phyloP scores from a whole-genome alignment of 225 moss, liverwort and hornwort genomes.

The Anthoceros angustus region DNA sequence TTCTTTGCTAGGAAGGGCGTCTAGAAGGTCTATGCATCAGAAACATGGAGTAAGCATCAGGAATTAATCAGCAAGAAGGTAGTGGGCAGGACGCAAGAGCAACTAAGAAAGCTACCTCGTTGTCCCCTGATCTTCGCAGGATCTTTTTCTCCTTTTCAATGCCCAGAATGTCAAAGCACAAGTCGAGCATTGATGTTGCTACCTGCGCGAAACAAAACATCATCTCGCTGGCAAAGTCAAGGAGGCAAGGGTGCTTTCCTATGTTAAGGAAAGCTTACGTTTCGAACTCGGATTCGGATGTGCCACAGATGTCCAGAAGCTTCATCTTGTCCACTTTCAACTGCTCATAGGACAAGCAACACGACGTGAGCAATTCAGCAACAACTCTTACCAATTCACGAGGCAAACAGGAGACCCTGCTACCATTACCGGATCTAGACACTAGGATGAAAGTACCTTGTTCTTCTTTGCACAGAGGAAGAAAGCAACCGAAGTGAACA shows the following conservation, averaged over 20 bases:
- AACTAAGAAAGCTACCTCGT: slow-evolving; percentile 19
- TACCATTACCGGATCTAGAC: neutral
- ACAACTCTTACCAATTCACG: neutral
- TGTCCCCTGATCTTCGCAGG: slow-evolving; percentile 26
- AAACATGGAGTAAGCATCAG: neutral
- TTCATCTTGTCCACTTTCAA: slow-evolving; percentile 73
- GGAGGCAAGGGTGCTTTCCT: neutral
- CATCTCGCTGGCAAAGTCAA: neutral
- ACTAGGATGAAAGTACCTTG: slow-evolving; percentile 28
- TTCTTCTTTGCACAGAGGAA: slow-evolving; percentile 68
- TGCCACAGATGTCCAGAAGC: slow-evolving; percentile 60
- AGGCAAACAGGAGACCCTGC: neutral
- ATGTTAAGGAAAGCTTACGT: slow-evolving; percentile 20
- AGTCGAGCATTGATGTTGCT: slow-evolving; percentile 55
- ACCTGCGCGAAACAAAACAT: slow-evolving; percentile 28
- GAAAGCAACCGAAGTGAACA: slow-evolving; percentile 78
- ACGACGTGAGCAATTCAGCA: neutral
- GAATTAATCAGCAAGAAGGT: neutral
- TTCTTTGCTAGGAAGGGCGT: slow-evolving; percentile 44
- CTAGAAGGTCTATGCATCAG: slow-evolving; percentile 10
- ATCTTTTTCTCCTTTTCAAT: slow-evolving; percentile 46
- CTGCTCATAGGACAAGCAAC: slow-evolving; percentile 19
- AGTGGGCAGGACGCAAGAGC: neutral
- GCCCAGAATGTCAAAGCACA: slow-evolving; percentile 69
- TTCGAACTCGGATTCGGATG: slow-evolving; percentile 66